Evolutionary conservation across 805 yeast genomes (phyloP).

Genomic region (Barnettozyma californica): DNA sequence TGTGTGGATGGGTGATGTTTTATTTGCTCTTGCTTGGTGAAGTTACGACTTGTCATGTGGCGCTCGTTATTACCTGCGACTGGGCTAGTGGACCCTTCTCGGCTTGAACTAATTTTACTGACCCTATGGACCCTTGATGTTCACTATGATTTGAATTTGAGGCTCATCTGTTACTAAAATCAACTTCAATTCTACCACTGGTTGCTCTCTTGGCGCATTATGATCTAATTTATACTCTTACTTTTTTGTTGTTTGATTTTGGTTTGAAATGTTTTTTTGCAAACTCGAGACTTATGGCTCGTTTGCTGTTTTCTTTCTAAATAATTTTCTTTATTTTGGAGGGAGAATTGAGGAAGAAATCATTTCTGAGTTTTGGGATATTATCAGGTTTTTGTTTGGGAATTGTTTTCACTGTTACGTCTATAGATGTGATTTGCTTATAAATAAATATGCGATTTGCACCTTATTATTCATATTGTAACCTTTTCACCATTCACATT

Average conservation of each 20-base stretch:
- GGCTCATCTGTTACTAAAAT: background rate
- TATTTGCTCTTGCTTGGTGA: background rate
- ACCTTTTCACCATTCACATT: background rate
- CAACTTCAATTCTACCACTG: background rate
- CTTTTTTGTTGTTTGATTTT: background rate
- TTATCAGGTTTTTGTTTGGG: background rate
- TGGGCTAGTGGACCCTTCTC: slow-evolving; percentile 11
- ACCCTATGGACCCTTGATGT: background rate
- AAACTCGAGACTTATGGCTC: background rate
- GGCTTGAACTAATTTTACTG: background rate
- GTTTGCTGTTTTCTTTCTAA: background rate
- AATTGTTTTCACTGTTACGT: background rate
- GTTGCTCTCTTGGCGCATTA: background rate
- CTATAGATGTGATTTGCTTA: background rate
- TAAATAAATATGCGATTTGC: background rate
- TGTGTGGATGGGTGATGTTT: background rate
- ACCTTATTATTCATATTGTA: background rate
- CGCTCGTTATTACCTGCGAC: slow-evolving; percentile 24
- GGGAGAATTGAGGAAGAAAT: background rate
- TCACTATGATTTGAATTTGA: background rate
- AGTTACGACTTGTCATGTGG: slow-evolving; percentile 18
- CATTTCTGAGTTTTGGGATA: background rate
- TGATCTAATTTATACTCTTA: background rate
- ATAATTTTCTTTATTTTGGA: background rate
- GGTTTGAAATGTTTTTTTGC: background rate